Base-by-base conservation (phyloP, 805 yeast species). In the Zygoascus ofunaensis region DNA sequence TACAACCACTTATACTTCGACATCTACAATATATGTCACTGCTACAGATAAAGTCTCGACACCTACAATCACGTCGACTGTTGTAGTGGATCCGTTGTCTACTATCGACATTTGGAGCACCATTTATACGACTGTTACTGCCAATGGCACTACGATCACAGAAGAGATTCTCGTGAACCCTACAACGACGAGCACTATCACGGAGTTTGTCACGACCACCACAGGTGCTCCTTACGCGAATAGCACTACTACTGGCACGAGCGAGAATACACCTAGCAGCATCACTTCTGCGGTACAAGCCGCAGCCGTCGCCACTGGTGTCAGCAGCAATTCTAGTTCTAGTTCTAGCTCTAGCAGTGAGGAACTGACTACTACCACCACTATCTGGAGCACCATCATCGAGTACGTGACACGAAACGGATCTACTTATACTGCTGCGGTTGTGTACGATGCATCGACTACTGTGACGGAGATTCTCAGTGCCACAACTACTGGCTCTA, bases 31-130 rank as follows among this genome's bases (percentile, higher is more conserved):
- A n/a, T 41, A n/a, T 33, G 39, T 41, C 21, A 33, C 37, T 23
- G 18, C 30, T 17, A 41, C 48, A 14, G 26, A 28, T 15, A 19
- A 43, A 5, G 24, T 43, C 21, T 39, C 45, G 1, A 44, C 47
- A 5, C 45, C 50, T 2, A 19, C 45, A 23, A 42, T 42, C n/a
- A 34, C 36, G n/a, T 37, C 43, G 2, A 47, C 55, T 17, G 46
- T 38, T 4, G 24, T 30, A 15, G 44, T 39, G 23, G 45, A 35
- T 39, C 47, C 54, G 15, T 43, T 47, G 4, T 37, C 47, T 8
- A 49, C 48, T 12, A 24, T 36, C 8, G 38, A n/a, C 14, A 21
- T 40, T 17, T 35, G n/a, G 17, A 34, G 38, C 18, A 44, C 48
- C 28, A 19, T 34, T 10, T 40, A 41, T 20, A 33, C 49, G 23